Conservation (phyloP, 805 yeast species). For the Scheffersomyces ergatensis region DNA sequence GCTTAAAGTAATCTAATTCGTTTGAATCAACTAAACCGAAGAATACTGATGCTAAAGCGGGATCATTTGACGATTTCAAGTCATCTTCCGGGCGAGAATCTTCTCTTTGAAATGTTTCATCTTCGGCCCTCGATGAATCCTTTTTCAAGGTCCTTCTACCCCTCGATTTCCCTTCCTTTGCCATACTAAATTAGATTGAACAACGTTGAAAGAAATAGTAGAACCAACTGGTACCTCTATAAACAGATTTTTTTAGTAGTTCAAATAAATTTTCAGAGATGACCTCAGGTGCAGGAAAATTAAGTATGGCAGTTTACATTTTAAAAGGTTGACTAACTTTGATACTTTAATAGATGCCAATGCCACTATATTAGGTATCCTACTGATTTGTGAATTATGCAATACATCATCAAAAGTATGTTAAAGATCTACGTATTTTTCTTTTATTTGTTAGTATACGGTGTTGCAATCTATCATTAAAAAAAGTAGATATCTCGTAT, state of each 20-base stretch:
- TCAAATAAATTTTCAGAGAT: slow-evolving; percentile 1
- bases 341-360: no score
- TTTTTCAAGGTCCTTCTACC: slow-evolving; percentile 42
- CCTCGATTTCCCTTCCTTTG: slow-evolving; percentile 23
- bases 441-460: no score
- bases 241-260: no score
- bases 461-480: no score
- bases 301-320: background rate
- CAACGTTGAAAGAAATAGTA: no score
- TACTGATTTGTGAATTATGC: no score
- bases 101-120: slow-evolving; percentile 1
- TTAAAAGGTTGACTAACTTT: no score
- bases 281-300: background rate
- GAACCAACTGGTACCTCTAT: no score
- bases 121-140: slow-evolving; percentile 13
- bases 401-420: no score
- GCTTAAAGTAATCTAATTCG: slow-evolving; percentile 89
- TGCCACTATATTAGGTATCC: no score
- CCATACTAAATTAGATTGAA: slow-evolving; percentile 7
- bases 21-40: slow-evolving; percentile 83
- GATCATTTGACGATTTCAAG: slow-evolving; percentile 11
- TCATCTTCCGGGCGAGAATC: slow-evolving; percentile 7
- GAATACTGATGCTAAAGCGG: slow-evolving; percentile 43
- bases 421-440: no score
- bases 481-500: no score